Conservation (phyloP, 78 protist species). For the Dictyostelium citrinum region DNA sequence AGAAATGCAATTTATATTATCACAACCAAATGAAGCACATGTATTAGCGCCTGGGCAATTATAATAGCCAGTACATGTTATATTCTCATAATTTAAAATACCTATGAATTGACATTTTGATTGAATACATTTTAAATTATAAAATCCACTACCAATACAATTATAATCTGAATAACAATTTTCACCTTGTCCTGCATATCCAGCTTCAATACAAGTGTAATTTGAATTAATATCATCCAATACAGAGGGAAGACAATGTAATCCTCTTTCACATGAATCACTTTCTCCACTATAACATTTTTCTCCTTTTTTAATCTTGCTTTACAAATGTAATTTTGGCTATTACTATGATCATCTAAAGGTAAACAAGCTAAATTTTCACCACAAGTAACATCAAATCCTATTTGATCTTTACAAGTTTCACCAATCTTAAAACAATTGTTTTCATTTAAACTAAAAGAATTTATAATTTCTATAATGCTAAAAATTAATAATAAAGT, state of each 20-base stretch:
- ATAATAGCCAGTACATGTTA: not conserved
- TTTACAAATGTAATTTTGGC: not conserved
- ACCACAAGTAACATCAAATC: not conserved
- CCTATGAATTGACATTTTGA: not conserved
- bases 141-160: not conserved
- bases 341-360: not conserved
- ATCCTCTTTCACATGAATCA: not conserved
- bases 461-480: not conserved
- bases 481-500: not conserved
- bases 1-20: not conserved
- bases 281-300: not conserved
- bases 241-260: not conserved
- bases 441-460: not conserved
- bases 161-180: not conserved
- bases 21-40: not conserved
- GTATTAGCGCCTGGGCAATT: not conserved
- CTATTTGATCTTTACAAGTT: not conserved
- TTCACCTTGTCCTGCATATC: not conserved
- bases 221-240: not conserved
- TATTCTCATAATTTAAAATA: not conserved
- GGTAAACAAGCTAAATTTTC: not conserved
- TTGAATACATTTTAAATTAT: not conserved
- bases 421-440: not conserved
- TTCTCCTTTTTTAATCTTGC: not conserved
- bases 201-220: not conserved